phyloP scores from a whole-genome alignment of 148 eudicot genomes.

The Amaranthus cruentus region DNA sequence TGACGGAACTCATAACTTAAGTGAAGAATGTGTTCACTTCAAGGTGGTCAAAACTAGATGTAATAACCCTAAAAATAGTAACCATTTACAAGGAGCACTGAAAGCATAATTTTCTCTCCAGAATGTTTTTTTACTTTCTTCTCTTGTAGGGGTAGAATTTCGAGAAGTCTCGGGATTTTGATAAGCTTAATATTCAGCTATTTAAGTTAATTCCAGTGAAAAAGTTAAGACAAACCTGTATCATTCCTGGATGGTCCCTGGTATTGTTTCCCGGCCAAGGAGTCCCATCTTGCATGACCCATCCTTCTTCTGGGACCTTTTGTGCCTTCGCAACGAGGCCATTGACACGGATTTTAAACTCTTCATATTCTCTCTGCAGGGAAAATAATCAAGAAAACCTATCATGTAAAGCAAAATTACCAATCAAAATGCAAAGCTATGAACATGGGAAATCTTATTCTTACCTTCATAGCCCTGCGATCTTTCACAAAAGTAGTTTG shows the following conservation, averaged over 20 bases:
- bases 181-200: neutral
- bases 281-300: slow-evolving; percentile 48
- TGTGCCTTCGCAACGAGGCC: slow-evolving; percentile 43
- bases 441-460: neutral
- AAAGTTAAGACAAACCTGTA: slow-evolving; percentile 27
- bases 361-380: slow-evolving; percentile 47
- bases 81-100: neutral
- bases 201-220: neutral
- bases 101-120: too few species aligned
- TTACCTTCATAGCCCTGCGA: slow-evolving; percentile 41
- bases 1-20: neutral
- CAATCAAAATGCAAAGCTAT: neutral
- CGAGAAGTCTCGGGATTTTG: neutral
- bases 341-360: slow-evolving; percentile 40
- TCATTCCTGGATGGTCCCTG: slow-evolving; percentile 50
- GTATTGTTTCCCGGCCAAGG: slow-evolving; percentile 52
- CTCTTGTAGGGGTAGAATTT: neutral
- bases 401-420: neutral
- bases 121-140: neutral
- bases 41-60: neutral
- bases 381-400: neutral
- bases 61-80: neutral
- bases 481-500: slow-evolving; percentile 39
- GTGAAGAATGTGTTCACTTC: neutral
- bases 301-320: slow-evolving; percentile 47